Evolutionary conservation across 2,329 filamentous ascomycete species (phyloP).

Genomic region (Colletotrichum godetiae): DNA sequence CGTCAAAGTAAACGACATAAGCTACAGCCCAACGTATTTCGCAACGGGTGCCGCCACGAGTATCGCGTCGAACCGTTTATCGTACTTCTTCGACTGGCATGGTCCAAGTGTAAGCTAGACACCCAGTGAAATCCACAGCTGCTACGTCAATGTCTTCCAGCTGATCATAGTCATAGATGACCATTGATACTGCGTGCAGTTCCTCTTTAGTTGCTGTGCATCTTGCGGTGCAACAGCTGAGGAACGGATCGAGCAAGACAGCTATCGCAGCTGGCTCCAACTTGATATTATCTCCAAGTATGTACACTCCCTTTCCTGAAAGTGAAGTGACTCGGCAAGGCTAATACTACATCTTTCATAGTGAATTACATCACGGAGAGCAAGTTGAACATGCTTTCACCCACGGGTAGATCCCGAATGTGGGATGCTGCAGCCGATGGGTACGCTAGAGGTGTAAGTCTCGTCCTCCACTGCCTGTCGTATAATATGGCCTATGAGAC

Average conservation of each 20-base stretch:
- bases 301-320: no score
- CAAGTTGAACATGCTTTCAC: conserved; percentile 46
- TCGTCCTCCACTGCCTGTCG: no score
- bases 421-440: conserved; percentile 59
- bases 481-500: no score
- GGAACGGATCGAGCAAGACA: conserved; percentile 41
- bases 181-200: conserved; percentile 59
- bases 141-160: no score
- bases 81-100: conserved; percentile 52
- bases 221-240: conserved; percentile 49
- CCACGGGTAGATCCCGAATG: conserved; percentile 48
- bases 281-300: conserved; percentile 26
- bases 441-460: conserved; percentile 44
- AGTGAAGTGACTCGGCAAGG: no score
- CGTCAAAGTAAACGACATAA: conserved; percentile 38
- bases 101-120: conserved; percentile 45
- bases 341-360: not conserved
- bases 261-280: conserved; percentile 45
- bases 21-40: conserved; percentile 41
- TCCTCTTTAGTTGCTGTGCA: conserved; percentile 54
- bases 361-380: not conserved
- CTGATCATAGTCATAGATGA: conserved; percentile 41
- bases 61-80: conserved; percentile 52
- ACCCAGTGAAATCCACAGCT: no score
- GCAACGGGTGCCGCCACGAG: conserved; percentile 46